Conservation (phyloP, 2,329 filamentous ascomycete genomes). For the Botrytis paeoniae region DNA sequence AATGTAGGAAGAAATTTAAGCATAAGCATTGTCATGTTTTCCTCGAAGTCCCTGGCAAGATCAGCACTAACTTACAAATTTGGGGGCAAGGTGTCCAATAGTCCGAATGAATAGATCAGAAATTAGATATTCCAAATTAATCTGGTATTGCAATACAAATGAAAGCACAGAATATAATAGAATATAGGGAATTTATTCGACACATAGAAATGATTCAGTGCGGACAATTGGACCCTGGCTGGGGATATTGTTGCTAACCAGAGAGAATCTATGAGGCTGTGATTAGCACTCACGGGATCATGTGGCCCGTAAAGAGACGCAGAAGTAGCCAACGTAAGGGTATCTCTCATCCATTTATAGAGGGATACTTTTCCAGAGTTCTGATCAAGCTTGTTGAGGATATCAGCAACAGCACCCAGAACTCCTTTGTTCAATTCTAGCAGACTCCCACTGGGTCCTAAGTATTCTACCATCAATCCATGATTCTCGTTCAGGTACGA, state of each 20-base stretch:
- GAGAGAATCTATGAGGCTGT: conserved; percentile 41
- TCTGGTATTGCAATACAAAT: not conserved
- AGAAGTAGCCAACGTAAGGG: conserved; percentile 42
- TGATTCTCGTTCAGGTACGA: conserved; percentile 39
- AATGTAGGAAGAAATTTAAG: conserved; percentile 38
- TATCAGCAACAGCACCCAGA: conserved; percentile 39
- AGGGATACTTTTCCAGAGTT: conserved; percentile 38
- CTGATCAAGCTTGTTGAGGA: conserved; percentile 35
- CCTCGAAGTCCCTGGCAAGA: conserved; percentile 35
- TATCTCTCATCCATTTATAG: conserved; percentile 43
- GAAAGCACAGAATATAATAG: not conserved
- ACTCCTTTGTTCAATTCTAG: conserved; percentile 41
- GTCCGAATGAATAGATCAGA: not conserved
- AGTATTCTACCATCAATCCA: conserved; percentile 39
- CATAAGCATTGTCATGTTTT: conserved; percentile 35
- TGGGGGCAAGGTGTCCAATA: not conserved
- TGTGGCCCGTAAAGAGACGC: conserved; percentile 46
- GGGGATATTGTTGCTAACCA: conserved; percentile 31
- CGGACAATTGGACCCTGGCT: not conserved
- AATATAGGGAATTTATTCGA: not conserved
- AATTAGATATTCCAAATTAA: not conserved
- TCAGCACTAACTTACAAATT: conserved; percentile 14
- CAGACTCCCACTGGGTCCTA: conserved; percentile 40
- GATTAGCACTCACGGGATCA: conserved; percentile 43
- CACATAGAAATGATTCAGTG: not conserved